Conservation (phyloP, 179 eudicot genomes). For the Nepenthes alata region DNA sequence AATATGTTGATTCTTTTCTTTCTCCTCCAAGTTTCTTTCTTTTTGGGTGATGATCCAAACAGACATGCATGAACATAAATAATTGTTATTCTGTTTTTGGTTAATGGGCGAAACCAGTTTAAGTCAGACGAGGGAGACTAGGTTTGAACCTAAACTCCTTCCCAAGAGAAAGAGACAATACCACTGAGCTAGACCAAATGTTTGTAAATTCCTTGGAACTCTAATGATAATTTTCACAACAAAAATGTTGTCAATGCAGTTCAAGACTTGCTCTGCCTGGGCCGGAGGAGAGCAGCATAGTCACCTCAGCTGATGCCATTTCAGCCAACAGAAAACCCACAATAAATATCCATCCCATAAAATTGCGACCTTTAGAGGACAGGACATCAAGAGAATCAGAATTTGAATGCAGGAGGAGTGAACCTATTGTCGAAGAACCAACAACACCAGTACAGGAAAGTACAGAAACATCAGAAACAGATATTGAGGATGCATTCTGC, state of each 20-base stretch:
- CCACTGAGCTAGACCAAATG: too few species aligned
- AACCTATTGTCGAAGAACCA: conserved; percentile 43
- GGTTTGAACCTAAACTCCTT: too few species aligned
- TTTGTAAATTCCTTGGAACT: too few species aligned
- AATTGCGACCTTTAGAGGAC: conserved; percentile 21
- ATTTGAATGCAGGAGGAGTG: conserved; percentile 12
- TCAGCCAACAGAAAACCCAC: conserved; percentile 10
- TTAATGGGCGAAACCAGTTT: too few species aligned
- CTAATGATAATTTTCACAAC: neutral
- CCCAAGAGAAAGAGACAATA: too few species aligned
- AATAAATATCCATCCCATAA: conserved; percentile 16
- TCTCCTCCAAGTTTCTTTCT: too few species aligned
- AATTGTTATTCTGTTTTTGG: too few species aligned
- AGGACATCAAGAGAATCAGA: conserved; percentile 8
- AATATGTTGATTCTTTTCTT: too few species aligned
- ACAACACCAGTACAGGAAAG: conserved; percentile 34
- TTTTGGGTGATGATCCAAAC: too few species aligned
- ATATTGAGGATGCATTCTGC: conserved; percentile 37
- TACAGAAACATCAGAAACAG: conserved; percentile 23
- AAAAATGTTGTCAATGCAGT: conserved; percentile 19
- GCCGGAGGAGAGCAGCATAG: conserved; percentile 38
- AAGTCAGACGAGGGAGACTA: too few species aligned
- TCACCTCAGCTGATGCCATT: conserved; percentile 17
- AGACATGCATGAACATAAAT: too few species aligned
- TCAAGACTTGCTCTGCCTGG: conserved; percentile 63